phyloP scores from a whole-genome alignment of 208 protist species.

The Acanthamoeba divionensis region DNA sequence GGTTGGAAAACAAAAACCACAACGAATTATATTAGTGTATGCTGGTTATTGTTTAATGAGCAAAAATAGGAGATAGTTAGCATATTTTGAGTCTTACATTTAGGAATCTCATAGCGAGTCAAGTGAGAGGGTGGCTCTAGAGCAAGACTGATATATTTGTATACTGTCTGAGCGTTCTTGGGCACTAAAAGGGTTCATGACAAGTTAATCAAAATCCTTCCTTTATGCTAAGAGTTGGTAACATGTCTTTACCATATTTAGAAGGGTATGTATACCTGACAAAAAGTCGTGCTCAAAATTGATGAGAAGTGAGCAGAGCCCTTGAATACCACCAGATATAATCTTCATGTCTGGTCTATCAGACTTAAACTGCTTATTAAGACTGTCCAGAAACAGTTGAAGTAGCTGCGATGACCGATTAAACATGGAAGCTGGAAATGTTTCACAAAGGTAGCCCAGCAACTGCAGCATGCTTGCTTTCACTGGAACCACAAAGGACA shows the following conservation, averaged over 20 bases:
- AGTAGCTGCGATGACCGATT: conserved; percentile 42
- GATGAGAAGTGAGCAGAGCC: conserved; percentile 50
- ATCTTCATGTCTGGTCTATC: conserved; percentile 62
- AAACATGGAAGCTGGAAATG: conserved; percentile 48
- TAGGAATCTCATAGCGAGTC: conserved; percentile 56
- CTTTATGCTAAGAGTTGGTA: too few species aligned
- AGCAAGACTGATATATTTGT: conserved; percentile 57
- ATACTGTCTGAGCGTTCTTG: conserved; percentile 53
- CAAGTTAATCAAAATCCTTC: too few species aligned
- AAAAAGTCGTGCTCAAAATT: conserved; percentile 53
- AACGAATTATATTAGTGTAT: not conserved
- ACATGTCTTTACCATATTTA: too few species aligned
- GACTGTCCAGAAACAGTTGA: conserved; percentile 54
- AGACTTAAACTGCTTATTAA: conserved; percentile 53
- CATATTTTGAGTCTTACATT: conserved; percentile 10
- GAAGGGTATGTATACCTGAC: not conserved
- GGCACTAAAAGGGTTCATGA: conserved; percentile 24
- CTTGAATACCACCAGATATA: conserved; percentile 56
- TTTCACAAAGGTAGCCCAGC: conserved; percentile 27
- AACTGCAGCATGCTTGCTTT: conserved; percentile 52
- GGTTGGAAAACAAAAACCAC: not conserved
- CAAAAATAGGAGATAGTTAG: not conserved
- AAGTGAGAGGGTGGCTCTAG: conserved; percentile 54
- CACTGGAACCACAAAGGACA: not conserved
- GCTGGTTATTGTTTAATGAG: not conserved